These are phyloP conservation scores for Cyberlindnera samutprakarnensis DNA, from an alignment of 805 yeast genomes.

Conservation along the genomic window DNA sequence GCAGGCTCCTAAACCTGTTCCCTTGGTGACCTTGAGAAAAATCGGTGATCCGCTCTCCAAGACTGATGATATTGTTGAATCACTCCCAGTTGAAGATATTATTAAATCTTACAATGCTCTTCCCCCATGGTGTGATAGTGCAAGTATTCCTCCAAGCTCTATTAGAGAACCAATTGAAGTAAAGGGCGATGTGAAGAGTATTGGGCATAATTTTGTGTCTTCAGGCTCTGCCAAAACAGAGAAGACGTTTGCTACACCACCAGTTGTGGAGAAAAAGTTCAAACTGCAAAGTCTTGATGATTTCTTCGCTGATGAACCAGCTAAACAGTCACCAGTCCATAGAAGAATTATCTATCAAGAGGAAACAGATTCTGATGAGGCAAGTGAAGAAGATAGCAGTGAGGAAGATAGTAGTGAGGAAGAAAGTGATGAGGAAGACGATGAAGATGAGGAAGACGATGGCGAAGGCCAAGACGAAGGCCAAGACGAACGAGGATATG, in stretches of 20 bases:
- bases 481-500: background rate
- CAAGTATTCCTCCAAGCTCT: constrained; percentile 24
- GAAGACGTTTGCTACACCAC: constrained; percentile 3
- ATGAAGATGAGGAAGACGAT: constrained; percentile 6
- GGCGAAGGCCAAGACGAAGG: constrained; percentile 3
- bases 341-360: constrained; percentile 12
- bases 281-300: constrained; percentile 80
- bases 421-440: constrained; percentile 9
- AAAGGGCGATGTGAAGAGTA: constrained; percentile 30
- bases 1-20: constrained; percentile 71
- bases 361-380: constrained; percentile 18
- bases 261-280: constrained; percentile 31
- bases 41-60: constrained; percentile 13
- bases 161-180: constrained; percentile 31
- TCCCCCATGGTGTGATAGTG: constrained; percentile 39
- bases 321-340: constrained; percentile 4
- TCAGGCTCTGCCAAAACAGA: constrained; percentile 2
- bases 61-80: constrained; percentile 12
- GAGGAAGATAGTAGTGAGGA: too few relatives aligned
- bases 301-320: constrained; percentile 53
- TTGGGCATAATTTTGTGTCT: constrained; percentile 12
- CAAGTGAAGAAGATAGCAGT: constrained; percentile 15
- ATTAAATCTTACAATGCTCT: constrained; percentile 22
- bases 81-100: constrained; percentile 19
- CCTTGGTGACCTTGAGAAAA: constrained; percentile 26